Evolutionary conservation across 2,329 filamentous ascomycete genomes (phyloP).

Genomic region (Phialocephala subalpina): DNA sequence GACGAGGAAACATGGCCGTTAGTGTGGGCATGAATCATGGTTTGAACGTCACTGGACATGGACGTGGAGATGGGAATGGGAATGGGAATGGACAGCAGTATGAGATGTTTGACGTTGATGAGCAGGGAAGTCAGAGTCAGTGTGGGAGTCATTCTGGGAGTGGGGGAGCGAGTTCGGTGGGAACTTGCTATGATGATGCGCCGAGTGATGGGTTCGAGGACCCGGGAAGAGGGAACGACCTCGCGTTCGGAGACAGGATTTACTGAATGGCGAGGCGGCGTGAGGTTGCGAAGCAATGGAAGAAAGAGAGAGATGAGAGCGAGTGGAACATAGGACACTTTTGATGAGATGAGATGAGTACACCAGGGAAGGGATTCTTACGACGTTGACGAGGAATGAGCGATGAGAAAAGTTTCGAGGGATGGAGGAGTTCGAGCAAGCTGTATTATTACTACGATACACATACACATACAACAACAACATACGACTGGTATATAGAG

Average conservation of each 20-base stretch:
- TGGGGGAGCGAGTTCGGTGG: conserved; percentile 45
- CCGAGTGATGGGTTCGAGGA: conserved; percentile 38
- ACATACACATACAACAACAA: background rate
- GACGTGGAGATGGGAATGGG: conserved; percentile 22
- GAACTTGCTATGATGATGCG: conserved; percentile 54
- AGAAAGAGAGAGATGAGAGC: background rate
- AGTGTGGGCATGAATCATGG: conserved; percentile 25
- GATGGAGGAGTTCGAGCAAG: conserved; percentile 2
- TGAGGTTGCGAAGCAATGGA: background rate
- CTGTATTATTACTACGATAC: conserved; percentile 33
- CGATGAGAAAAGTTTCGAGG: conserved; percentile 2
- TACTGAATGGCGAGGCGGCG: background rate
- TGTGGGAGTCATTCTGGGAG: conserved; percentile 41
- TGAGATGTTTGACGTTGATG: conserved; percentile 57
- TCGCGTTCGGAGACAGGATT: conserved; percentile 54
- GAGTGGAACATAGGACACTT: conserved; percentile 20
- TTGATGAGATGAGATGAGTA: background rate
- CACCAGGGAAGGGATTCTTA: conserved; percentile 13
- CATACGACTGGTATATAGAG: conserved; percentile 19
- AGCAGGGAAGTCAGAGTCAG: conserved; percentile 47
- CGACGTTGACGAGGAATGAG: conserved; percentile 31
- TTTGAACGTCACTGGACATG: conserved; percentile 19
- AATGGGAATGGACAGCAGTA: conserved; percentile 45
- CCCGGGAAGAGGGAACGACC: conserved; percentile 36
- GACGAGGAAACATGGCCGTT: conserved; percentile 31